A percentile compares a stretch with the other conserved stretches of the same genome.
These are phyloP conservation scores for Chrysanthemum seticuspe DNA, from an alignment of 129 eudicot species.

Conservation along the genomic window DNA sequence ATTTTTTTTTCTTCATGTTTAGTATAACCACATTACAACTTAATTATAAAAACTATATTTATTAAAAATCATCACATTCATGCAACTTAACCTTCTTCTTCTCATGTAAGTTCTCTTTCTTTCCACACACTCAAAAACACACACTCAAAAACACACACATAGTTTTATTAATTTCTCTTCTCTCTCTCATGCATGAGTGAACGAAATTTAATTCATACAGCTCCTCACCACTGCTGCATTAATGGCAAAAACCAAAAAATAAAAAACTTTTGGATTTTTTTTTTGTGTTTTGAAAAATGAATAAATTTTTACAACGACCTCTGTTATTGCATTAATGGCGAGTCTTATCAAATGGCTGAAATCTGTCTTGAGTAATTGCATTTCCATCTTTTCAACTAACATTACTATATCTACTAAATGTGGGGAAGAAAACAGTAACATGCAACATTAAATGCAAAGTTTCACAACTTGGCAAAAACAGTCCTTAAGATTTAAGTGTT, in stretches of 20 bases:
- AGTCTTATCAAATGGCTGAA: conserved; percentile 44
- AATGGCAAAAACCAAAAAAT: conserved; percentile 44
- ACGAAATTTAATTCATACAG: conserved; percentile 42
- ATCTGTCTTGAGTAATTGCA: conserved; percentile 68
- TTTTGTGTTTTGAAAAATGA: background rate
- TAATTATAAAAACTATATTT: background rate
- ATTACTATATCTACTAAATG: no score
- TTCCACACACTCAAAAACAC: background rate
- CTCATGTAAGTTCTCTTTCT: conserved; percentile 2
- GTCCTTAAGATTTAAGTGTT: no score
- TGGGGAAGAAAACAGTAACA: no score
- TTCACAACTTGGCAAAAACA: no score
- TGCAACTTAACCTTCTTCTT: background rate
- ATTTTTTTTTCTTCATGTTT: background rate
- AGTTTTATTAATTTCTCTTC: background rate
- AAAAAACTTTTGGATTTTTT: background rate
- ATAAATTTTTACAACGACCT: conserved; percentile 40
- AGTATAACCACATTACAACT: conserved; percentile 11
- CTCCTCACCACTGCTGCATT: conserved; percentile 51
- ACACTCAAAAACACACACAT: background rate
- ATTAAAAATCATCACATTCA: conserved; percentile 11
- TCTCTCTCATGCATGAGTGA: conserved; percentile 40
- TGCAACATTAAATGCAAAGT: no score
- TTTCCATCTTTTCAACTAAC: conserved; percentile 39
- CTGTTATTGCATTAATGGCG: conserved; percentile 62